Percentiles rank a stretch among this genome's conserved stretches.
Evolutionary conservation across 768 basidiomycete genomes (phyloP).

Genomic region (Dioszegia crocea): DNA sequence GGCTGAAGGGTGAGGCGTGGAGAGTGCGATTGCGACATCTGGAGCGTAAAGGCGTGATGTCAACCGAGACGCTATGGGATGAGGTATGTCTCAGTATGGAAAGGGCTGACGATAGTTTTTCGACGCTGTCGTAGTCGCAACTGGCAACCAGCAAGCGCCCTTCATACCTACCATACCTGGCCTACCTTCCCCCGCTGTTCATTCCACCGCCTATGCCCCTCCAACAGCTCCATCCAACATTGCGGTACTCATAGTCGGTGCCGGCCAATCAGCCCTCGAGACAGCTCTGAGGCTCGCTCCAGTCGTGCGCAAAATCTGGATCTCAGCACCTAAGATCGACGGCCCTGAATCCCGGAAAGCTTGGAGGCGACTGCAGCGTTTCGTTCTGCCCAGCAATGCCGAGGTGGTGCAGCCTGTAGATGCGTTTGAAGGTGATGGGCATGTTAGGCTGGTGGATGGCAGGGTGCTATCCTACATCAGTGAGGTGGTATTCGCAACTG

Average conservation of each 20-base stretch:
- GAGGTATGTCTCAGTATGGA: slow-evolving; percentile 20
- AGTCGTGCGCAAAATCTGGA: slow-evolving; percentile 50
- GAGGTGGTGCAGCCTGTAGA: slow-evolving; percentile 51
- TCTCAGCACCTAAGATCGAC: slow-evolving; percentile 30
- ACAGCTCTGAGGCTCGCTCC: slow-evolving; percentile 50
- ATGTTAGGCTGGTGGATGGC: slow-evolving; percentile 52
- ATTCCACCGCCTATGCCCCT: slow-evolving; percentile 41
- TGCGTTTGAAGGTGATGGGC: slow-evolving; percentile 47
- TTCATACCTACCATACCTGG: slow-evolving; percentile 50
- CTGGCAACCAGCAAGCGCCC: slow-evolving; percentile 36
- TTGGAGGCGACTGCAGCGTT: slow-evolving; percentile 20
- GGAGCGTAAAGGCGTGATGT: slow-evolving; percentile 7
- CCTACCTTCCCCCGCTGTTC: background rate
- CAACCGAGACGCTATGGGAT: slow-evolving; percentile 22
- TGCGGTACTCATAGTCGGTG: slow-evolving; percentile 53
- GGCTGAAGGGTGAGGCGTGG: slow-evolving; percentile 8
- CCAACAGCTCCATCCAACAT: slow-evolving; percentile 47
- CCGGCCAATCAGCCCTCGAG: slow-evolving; percentile 51
- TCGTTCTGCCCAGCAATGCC: slow-evolving; percentile 32
- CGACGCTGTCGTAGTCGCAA: slow-evolving; percentile 45
- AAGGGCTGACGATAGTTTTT: slow-evolving; percentile 14
- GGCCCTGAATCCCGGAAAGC: slow-evolving; percentile 23
- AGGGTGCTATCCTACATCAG: slow-evolving; percentile 52
- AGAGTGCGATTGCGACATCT: slow-evolving; percentile 17
- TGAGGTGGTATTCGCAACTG: slow-evolving; percentile 52